Percentiles rank a stretch among this genome's conserved stretches.
phyloP scores from a whole-genome alignment of 768 basidiomycete genomes.

The Auricularia sp. region DNA sequence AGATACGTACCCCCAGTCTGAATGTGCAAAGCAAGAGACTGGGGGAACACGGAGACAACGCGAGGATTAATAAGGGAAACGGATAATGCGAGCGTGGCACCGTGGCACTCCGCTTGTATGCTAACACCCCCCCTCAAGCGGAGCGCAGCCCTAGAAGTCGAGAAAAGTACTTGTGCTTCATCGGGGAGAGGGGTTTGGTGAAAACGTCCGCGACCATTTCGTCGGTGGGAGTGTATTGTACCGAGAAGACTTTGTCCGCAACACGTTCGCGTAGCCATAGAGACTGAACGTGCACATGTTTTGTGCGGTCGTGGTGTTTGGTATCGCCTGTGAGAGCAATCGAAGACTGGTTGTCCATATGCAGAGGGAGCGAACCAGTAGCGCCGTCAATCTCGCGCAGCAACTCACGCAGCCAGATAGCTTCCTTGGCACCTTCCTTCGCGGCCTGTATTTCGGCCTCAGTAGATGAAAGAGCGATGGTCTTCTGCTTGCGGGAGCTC shows the following conservation, averaged over 20 bases:
- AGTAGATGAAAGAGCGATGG: too few relatives aligned
- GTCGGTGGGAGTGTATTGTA: conserved; percentile 11
- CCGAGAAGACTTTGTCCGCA: conserved; percentile 6
- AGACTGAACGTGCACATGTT: conserved; percentile 10
- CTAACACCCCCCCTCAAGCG: too few relatives aligned
- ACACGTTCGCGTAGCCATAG: conserved; percentile 11
- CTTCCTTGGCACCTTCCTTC: too few relatives aligned
- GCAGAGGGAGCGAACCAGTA: not conserved
- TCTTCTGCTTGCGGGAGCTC: too few relatives aligned
- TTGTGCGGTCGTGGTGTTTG: conserved; percentile 18
- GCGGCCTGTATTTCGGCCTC: too few relatives aligned
- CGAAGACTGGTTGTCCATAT: conserved; percentile 17
- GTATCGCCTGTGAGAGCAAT: conserved; percentile 12
- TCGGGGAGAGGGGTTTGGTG: conserved; percentile 9
- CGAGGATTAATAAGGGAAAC: too few relatives aligned
- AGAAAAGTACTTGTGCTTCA: not conserved
- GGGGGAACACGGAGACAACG: too few relatives aligned
- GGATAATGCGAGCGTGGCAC: too few relatives aligned
- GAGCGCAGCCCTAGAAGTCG: too few relatives aligned
- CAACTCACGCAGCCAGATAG: conserved; percentile 3
- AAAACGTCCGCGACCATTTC: conserved; percentile 11
- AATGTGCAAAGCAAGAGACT: too few relatives aligned
- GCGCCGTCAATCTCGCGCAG: conserved; percentile 1
- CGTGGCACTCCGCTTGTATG: too few relatives aligned
- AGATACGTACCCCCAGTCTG: too few relatives aligned